phyloP scores from a whole-genome alignment of 2,329 filamentous ascomycete genomes.

The Thielaviopsis ethacetica region DNA sequence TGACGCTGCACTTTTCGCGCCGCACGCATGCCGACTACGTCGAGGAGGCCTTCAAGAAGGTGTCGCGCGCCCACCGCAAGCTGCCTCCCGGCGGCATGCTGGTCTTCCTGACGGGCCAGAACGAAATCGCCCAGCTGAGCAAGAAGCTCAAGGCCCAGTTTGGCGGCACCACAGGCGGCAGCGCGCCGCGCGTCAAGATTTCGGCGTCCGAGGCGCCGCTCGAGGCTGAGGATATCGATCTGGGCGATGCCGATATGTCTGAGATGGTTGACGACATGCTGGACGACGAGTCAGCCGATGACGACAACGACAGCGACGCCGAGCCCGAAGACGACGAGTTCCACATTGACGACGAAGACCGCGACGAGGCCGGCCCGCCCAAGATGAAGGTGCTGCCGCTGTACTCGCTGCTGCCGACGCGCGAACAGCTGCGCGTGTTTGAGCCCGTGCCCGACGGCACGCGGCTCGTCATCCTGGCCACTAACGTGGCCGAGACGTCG shows the following conservation, averaged over 20 bases:
- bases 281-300: conserved; percentile 44
- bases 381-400: conserved; percentile 83
- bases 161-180: conserved; percentile 37
- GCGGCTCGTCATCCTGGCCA: conserved; percentile 76
- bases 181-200: conserved; percentile 54
- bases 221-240: conserved; percentile 75
- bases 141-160: conserved; percentile 58
- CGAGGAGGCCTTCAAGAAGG: conserved; percentile 76
- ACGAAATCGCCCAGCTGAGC: conserved; percentile 74
- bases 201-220: conserved; percentile 62
- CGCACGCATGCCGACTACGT: conserved; percentile 76
- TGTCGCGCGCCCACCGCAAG: conserved; percentile 74
- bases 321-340: conserved; percentile 42
- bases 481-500: conserved; percentile 94
- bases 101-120: conserved; percentile 86
- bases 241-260: conserved; percentile 50
- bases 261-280: conserved; percentile 31
- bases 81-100: conserved; percentile 81
- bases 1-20: conserved; percentile 76
- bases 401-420: conserved; percentile 81
- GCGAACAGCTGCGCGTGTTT: conserved; percentile 83
- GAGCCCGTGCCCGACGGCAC: conserved; percentile 68
- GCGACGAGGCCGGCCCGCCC: conserved; percentile 34
- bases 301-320: conserved; percentile 37
- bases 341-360: conserved; percentile 48